Base-by-base conservation (phyloP, 306 rosid species). In the Medicago lupulina region DNA sequence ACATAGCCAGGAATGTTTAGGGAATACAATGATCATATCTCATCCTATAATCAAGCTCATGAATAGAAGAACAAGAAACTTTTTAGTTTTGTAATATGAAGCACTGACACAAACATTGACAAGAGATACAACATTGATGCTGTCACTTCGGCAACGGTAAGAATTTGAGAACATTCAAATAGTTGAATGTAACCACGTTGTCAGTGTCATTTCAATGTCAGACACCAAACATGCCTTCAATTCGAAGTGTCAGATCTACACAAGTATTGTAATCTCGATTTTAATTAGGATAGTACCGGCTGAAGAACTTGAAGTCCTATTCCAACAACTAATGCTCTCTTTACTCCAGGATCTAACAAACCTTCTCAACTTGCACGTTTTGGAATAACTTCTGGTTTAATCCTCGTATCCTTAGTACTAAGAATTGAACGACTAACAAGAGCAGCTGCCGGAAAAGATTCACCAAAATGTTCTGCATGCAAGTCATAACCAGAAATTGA, bases 281-380 rank as follows among this genome's bases (percentile, higher is more conserved):
- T 18, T 4, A 54, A 9, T 8, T 14, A 25, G 67, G 9, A 61
- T 25, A 16, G 13, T 71, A 95, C 97, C 99, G 92, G 99, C 77
- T 95, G 99, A 80, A 95, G 99, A 83, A 89, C 17, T 85, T 95
- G 99, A 70, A 95, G 66, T 75, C 96, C 97, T n/a, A 92, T 78
- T 16, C 99, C 99, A 80, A 95, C 97, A 73, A 79, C 10, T 69
- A 95, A 75, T 10, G 99, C 99, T 49, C 90, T 96, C 71, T 76
- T 90, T 34, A 95, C 99, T 40, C 99, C 99, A 0, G 93, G 91
- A 64, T 95, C 99, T 2, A 90, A 79, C 84, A 95, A 89, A 73
- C 70, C 89, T 9, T 76, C 74, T 91, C 88, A 92, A 31, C 69
- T 76, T 4, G 83, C 70, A 5, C 85, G 87, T 79, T 90, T 89